Conservation (phyloP, 352 stramenopile genomes). For the Pythium graminicola region DNA sequence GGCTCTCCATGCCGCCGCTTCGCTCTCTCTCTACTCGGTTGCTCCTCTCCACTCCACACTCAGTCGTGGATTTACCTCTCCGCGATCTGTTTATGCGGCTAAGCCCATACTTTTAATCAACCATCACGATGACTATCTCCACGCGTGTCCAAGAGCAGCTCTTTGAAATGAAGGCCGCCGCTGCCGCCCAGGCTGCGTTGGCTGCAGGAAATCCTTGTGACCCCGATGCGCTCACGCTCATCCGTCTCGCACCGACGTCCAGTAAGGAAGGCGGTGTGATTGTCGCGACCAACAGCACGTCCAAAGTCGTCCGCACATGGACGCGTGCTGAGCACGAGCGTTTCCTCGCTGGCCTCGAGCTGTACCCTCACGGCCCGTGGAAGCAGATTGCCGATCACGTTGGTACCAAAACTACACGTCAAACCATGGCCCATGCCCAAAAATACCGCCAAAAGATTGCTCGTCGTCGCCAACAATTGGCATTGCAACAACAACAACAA, state of each 20-base stretch:
- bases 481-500: constrained; percentile 15
- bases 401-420: constrained; percentile 84
- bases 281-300: constrained; percentile 22
- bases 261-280: constrained; percentile 56
- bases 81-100: constrained; percentile 11
- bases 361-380: constrained; percentile 81
- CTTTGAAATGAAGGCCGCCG: constrained; percentile 55
- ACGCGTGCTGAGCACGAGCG: constrained; percentile 80
- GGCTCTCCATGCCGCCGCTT: not conserved
- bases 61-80: constrained; percentile 15
- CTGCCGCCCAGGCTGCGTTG: constrained; percentile 12
- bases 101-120: not conserved
- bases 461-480: constrained; percentile 44
- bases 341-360: constrained; percentile 82
- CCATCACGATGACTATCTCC: constrained; percentile 67
- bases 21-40: not conserved
- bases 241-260: constrained; percentile 74
- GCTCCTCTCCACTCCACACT: not conserved
- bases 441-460: constrained; percentile 85
- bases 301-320: constrained; percentile 59
- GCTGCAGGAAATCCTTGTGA: constrained; percentile 5
- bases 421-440: constrained; percentile 89
- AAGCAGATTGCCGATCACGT: constrained; percentile 83
- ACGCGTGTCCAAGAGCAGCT: constrained; percentile 79
- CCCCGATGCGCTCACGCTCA: constrained; percentile 38